These are phyloP conservation scores for Aspergillus fijiensis DNA, from an alignment of 2,329 filamentous ascomycete species.

Conservation along the genomic window DNA sequence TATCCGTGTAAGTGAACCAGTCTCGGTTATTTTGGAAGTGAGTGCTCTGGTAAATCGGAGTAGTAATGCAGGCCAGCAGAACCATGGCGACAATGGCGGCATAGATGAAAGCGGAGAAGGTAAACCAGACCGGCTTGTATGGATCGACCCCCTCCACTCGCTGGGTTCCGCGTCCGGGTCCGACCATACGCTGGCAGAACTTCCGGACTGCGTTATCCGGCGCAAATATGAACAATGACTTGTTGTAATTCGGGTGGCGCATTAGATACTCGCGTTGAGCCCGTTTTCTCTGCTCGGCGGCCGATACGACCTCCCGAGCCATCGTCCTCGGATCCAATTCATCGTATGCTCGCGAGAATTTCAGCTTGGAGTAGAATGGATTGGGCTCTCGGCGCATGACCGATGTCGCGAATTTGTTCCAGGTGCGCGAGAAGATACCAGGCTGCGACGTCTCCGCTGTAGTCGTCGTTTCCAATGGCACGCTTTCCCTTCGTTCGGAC, in stretches of 20 bases:
- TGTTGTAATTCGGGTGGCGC: conserved; percentile 88
- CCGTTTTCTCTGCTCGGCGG: conserved; percentile 76
- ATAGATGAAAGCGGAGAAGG: conserved; percentile 91
- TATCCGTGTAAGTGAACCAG: conserved; percentile 95
- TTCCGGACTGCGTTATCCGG: conserved; percentile 75
- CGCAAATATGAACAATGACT: conserved; percentile 81
- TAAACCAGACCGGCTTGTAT: conserved; percentile 86
- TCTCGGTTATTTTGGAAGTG: conserved; percentile 73
- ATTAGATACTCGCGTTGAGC: conserved; percentile 88
- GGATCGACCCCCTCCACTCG: conserved; percentile 88
- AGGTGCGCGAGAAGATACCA: conserved; percentile 60
- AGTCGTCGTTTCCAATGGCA: conserved; percentile 25
- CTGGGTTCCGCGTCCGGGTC: conserved; percentile 81
- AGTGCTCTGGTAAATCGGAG: conserved; percentile 86
- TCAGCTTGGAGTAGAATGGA: conserved; percentile 86
- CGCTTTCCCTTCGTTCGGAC: conserved; percentile 31
- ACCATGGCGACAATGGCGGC: conserved; percentile 96
- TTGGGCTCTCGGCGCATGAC: conserved; percentile 75
- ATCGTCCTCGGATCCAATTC: conserved; percentile 80
- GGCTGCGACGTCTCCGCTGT: conserved; percentile 51
- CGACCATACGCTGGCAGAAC: conserved; percentile 84
- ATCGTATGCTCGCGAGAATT: conserved; percentile 69
- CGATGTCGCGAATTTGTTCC: conserved; percentile 58
- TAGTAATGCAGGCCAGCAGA: conserved; percentile 89
- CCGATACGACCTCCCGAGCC: conserved; percentile 85